Evolutionary conservation across 106 monocot genomes (phyloP), one percentile per base, ranked within the genome.

Genomic region (Alisma plantagoaquatica): DNA sequence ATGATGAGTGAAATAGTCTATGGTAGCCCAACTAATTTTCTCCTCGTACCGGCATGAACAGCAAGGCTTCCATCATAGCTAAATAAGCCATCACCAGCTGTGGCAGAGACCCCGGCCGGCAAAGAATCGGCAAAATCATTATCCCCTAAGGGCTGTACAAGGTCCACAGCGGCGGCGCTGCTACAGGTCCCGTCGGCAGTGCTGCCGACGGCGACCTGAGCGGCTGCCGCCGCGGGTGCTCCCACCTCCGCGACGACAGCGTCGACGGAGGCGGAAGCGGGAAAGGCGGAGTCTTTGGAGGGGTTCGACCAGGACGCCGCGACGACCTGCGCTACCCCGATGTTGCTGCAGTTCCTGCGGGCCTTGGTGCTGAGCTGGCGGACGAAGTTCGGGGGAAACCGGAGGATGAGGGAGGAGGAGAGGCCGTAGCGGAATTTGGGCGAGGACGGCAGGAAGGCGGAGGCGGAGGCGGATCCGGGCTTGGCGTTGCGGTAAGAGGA

Each of bases 361-460:
- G 96, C 96, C 68, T 98, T 98, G 54, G 67, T 89, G 73, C 89
- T 84, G 41, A 98, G 96, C 76, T 98, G 96, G 43, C 96, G 77
- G 19, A 90, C 96, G 65, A 98, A 89, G 47, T 98, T 98, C 16
- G 96, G 89, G 2, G 96, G 96, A 38, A 98, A 98, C 5, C 84
- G 90, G 26, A 89, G 81, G 68, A 98, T 96, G 28, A 75, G 45
- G 4, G 79, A 55, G 5, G 84, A 65, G 17, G 74, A 67, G 41
- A 55, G 33, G 23, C 61, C 60, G 51, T 32, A 55, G 53, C 21
- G 41, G 45, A 42, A 32, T 10, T 61, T 9, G 7, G 54, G 24
- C 46, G 27, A 23, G 48, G 58, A 23, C 14, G 35, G 35, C 35
- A 14, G 35, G 35, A 14, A 6, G 35, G 35, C 35, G 35, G 35